Base-by-base conservation (phyloP, 805 yeast genomes). In the Yarrowia hollandica region DNA sequence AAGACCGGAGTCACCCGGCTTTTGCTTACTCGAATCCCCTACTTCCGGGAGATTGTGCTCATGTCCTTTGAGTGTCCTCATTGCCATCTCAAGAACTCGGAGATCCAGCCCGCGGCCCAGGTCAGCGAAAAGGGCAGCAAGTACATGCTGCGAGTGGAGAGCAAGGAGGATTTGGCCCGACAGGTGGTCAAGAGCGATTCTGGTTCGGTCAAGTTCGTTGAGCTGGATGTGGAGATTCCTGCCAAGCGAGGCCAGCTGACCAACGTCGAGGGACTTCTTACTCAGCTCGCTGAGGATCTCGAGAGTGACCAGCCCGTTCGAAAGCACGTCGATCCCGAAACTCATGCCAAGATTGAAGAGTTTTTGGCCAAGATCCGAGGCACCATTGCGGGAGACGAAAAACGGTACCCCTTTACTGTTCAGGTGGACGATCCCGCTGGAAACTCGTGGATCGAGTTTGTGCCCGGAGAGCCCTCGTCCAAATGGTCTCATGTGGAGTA, bases 61-160 rank as follows among this genome's bases (percentile, higher is more conserved):
- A 92, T 94, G 96, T 90, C 97, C 1, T 94, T 94, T 72, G 88
- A 85, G 65, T 94, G 99, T 73, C 92, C 94, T 23, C 97, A 91
- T 72, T 94, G 99, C 77, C 88, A 89, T 0, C 83, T 89, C 70
- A 88, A 85, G 70, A 92, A 90, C 77, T 82, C 89, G 35, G 99
- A 94, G 74, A 82, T 94, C 65, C 99, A 94, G 76, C 87, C 97
- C n/a, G 99, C 99, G 5, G 84, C 94, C 5, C 82, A 82, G 60
- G 90, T 94, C 63, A 96, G 92, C 67, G 92, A 86, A 66, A 88
- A 88, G 73, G 99, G 99, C 30, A 73, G 86, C 19, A 81, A 83
- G 67, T 88, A 87, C 71, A 75, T 80, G 23, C 74, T 91, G 62
- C 83, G 83, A 69, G 73, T 92, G 44, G 96, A 88, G 70, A 67